These are phyloP conservation scores for Zarea fungicola DNA, from an alignment of 2,329 filamentous ascomycete species.

Conservation along the genomic window DNA sequence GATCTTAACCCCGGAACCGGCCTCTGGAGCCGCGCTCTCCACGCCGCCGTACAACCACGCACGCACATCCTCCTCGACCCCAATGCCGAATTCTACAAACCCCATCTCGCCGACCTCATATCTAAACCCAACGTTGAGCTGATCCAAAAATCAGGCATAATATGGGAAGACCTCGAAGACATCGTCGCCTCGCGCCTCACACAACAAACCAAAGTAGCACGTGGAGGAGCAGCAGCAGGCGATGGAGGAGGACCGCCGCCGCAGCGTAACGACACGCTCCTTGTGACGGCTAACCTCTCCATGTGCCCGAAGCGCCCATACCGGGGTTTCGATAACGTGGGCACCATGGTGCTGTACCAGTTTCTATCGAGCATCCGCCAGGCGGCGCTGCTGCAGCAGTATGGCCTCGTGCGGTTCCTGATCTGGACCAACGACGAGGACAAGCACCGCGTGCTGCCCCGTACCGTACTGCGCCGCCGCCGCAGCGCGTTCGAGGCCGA, in stretches of 20 bases:
- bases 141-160: conserved; percentile 51
- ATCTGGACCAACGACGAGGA: conserved; percentile 64
- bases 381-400: conserved; percentile 61
- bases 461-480: conserved; percentile 47
- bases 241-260: too few species aligned
- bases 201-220: conserved; percentile 42
- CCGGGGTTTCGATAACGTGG: conserved; percentile 50
- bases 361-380: conserved; percentile 55
- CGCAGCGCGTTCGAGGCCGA: conserved; percentile 57
- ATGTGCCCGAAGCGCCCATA: conserved; percentile 47
- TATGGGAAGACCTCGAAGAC: conserved; percentile 53
- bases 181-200: conserved; percentile 47
- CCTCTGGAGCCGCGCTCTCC: conserved; percentile 71
- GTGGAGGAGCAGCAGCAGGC: too few species aligned
- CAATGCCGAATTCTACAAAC: conserved; percentile 50
- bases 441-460: conserved; percentile 55
- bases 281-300: conserved; percentile 65
- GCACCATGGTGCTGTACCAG: conserved; percentile 54
- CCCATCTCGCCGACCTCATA: conserved; percentile 56
- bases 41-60: conserved; percentile 69
- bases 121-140: conserved; percentile 44
- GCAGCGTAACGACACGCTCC: conserved; percentile 63
- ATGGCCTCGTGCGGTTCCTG: conserved; percentile 75
- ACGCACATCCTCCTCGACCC: conserved; percentile 81
- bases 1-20: conserved; percentile 80